Conservation (phyloP, 257 asterid species). For the Jaltomata sinuosa region DNA sequence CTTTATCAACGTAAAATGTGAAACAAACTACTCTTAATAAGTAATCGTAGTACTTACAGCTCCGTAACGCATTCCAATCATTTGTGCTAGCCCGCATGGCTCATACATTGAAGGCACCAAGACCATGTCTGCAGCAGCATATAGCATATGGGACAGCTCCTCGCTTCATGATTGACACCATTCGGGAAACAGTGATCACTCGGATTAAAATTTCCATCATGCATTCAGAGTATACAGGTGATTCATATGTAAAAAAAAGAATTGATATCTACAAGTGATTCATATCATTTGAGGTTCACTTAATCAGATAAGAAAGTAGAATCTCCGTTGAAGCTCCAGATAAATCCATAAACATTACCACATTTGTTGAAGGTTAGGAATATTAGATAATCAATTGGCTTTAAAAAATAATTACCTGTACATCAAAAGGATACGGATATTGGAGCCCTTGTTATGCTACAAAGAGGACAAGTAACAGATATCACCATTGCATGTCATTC, state of each 20-base stretch:
- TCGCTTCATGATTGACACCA: slow-evolving; percentile 45
- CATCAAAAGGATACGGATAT: slow-evolving; percentile 70
- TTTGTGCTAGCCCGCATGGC: slow-evolving; percentile 91
- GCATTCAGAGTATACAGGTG: background rate
- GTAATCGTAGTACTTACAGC: slow-evolving; percentile 38
- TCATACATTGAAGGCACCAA: slow-evolving; percentile 91
- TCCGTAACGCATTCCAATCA: slow-evolving; percentile 96
- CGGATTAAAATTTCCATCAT: background rate
- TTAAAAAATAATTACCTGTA: slow-evolving; percentile 41
- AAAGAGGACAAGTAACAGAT: slow-evolving; percentile 15
- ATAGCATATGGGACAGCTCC: slow-evolving; percentile 90
- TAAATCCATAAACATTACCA: background rate
- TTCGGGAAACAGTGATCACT: background rate
- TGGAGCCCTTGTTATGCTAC: slow-evolving; percentile 66
- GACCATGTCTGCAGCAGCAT: slow-evolving; percentile 92
- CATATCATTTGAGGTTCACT: background rate
- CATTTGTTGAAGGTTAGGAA: background rate
- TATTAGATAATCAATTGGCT: background rate
- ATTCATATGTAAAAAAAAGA: background rate
- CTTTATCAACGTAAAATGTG: background rate
- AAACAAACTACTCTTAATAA: background rate
- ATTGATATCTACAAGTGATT: background rate
- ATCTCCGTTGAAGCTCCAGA: background rate
- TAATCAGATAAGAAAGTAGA: background rate
- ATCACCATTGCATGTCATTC: slow-evolving; percentile 7